Evolutionary conservation across 331 rosid species (phyloP).

Genomic region (Prunus yedoensis): DNA sequence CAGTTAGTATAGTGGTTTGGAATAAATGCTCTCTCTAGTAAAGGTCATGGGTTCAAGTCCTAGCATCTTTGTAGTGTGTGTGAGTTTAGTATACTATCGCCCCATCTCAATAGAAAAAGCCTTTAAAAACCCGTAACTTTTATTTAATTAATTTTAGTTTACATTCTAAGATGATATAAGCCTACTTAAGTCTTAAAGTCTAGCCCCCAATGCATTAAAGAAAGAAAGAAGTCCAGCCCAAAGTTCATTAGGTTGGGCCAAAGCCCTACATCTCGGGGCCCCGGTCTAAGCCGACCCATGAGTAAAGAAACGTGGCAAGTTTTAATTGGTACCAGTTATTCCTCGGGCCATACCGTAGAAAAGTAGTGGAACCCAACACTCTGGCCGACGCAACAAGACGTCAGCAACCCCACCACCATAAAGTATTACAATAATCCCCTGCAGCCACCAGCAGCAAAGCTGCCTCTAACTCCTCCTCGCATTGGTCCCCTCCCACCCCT

Average conservation of each 20-base stretch:
- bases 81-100: too few relatives aligned
- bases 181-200: too few relatives aligned
- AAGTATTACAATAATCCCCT: background rate
- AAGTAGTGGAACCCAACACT: conserved; percentile 29
- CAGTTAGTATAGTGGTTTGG: too few relatives aligned
- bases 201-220: too few relatives aligned
- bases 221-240: background rate
- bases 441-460: background rate
- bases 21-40: accelerated
- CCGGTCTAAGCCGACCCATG: background rate
- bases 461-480: background rate
- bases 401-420: conserved; percentile 17
- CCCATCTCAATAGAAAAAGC: accelerated
- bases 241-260: background rate
- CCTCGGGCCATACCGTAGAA: background rate
- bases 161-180: too few relatives aligned
- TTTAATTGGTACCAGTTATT: background rate
- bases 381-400: conserved; percentile 22
- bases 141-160: too few relatives aligned
- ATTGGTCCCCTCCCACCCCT: background rate
- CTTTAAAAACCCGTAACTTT: accelerated
- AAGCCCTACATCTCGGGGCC: background rate
- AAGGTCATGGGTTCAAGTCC: accelerated
- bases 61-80: too few relatives aligned
- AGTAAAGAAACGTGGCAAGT: background rate